Base-by-base conservation (phyloP, 495 filamentous ascomycete genomes). In the Penicillium bialowiezense region DNA sequence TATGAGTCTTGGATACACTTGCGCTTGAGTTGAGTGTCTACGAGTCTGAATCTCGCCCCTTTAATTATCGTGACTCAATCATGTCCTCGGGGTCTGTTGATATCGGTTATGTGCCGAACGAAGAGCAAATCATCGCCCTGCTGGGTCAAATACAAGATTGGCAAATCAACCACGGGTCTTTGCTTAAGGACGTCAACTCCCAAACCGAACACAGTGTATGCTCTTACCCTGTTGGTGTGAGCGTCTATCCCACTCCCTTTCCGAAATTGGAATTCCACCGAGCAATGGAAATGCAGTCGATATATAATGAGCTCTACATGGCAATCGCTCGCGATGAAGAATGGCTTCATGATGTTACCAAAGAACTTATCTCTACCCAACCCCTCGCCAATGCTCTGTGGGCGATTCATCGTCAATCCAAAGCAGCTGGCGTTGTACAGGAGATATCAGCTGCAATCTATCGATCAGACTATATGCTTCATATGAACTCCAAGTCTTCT, bases 381-480 rank as follows among this genome's bases (percentile, higher is more conserved):
- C 89, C 76, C 8, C 59, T 69, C 12, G 88, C 89, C 47, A 77
- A 74, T 9, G 78, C 82, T n/a, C 69, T 95, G 29, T 92, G 89
- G 88, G 71, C 84, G 32, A 78, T 91, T 4, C 83, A 96, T 58
- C 54, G 85, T 15, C 73, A 77, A 19, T 88, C 89, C 32, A 88
- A 89, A 62, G 63, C 77, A 42, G 82, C 87, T 53, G 87, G 50
- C 8, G 50, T 47, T n/a, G 41, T 45, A 9, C 88, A 95, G 72
- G 62, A 75, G 19, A 68, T 85, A 3, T 77, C 80, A n/a, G 76
- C 89, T 0, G 90, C 89, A 0, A 77, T 95, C 28, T 95, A 93
- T 67, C 83, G 90, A 31, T 95, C 90, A 3, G 90, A 96, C 59
- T 96, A 95, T 67, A 92, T 95, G 88, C 81, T 95, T 34, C 88